Evolutionary conservation across 805 yeast genomes (phyloP).

Genomic region (Blastobotrys parvus): DNA sequence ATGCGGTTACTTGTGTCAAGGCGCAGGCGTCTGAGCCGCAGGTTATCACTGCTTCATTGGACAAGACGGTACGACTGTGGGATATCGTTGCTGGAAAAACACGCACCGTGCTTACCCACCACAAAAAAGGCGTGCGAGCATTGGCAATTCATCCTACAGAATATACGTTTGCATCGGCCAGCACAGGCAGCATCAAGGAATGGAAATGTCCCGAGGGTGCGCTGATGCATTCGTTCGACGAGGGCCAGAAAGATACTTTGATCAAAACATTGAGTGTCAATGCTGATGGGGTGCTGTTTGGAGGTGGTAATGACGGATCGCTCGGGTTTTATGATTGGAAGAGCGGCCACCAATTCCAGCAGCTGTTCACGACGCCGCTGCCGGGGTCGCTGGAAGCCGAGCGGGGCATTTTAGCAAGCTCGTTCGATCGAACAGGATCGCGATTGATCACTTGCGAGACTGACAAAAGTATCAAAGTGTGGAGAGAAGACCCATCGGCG

Average conservation of each 20-base stretch:
- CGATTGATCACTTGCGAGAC: constrained; percentile 80
- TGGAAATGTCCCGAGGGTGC: constrained; percentile 79
- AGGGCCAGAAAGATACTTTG: constrained; percentile 37
- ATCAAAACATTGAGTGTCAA: constrained; percentile 64
- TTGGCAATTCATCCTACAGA: constrained; percentile 61
- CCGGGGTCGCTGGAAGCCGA: constrained; percentile 69
- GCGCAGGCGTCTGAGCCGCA: constrained; percentile 78
- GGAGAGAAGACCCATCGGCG: constrained; percentile 39
- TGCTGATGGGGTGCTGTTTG: constrained; percentile 55
- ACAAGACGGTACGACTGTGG: constrained; percentile 82
- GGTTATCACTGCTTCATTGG: constrained; percentile 73
- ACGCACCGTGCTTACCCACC: constrained; percentile 69
- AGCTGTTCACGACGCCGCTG: constrained; percentile 41
- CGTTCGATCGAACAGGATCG: constrained; percentile 73
- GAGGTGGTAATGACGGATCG: constrained; percentile 80
- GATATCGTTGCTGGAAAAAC: constrained; percentile 76
- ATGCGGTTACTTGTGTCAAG: constrained; percentile 60
- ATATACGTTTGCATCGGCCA: constrained; percentile 69
- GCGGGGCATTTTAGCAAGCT: constrained; percentile 56
- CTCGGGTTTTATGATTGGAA: constrained; percentile 73
- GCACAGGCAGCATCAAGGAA: constrained; percentile 71
- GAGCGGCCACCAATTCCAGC: constrained; percentile 56
- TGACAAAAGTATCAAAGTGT: constrained; percentile 66
- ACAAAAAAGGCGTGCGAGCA: constrained; percentile 71
- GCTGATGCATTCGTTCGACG: constrained; percentile 49